phyloP scores from a whole-genome alignment of 2,329 filamentous ascomycete species.

The Colletotrichum kahawae region DNA sequence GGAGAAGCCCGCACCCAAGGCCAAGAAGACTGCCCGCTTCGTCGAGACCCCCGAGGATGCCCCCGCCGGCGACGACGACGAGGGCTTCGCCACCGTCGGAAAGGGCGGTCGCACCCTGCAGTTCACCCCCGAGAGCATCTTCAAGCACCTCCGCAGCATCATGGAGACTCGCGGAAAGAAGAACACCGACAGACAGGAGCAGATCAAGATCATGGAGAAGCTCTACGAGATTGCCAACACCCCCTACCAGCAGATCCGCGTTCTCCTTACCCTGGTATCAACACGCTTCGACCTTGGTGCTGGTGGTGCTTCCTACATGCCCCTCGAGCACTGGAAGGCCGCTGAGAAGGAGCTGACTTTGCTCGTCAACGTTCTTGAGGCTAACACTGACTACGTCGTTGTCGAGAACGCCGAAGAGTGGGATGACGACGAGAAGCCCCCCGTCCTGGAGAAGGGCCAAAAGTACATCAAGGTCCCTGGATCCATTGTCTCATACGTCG shows the following conservation, averaged over 20 bases:
- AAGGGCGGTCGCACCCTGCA: conserved; percentile 87
- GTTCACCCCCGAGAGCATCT: conserved; percentile 96
- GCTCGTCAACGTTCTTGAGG: conserved; percentile 80
- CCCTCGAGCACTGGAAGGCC: conserved; percentile 94
- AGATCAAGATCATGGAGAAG: conserved; percentile 98
- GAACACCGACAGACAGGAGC: conserved; percentile 94
- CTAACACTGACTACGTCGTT: conserved; percentile 81
- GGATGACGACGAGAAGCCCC: conserved; percentile 97
- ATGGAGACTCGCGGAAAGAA: conserved; percentile 97
- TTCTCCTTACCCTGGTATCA: conserved; percentile 89
- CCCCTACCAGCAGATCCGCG: conserved; percentile 92
- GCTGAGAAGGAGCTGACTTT: conserved; percentile 85
- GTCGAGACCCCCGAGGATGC: conserved; percentile 54
- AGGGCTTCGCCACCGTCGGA: conserved; percentile 88
- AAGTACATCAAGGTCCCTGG: conserved; percentile 90
- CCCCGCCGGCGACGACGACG: conserved; percentile 70
- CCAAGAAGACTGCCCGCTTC: conserved; percentile 54
- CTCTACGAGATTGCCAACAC: conserved; percentile 86
- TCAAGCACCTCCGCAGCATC: conserved; percentile 93
- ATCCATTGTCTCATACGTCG: conserved; percentile 91
- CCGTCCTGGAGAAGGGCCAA: conserved; percentile 73
- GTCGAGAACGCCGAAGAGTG: conserved; percentile 94
- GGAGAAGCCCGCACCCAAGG: conserved; percentile 57
- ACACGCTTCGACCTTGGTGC: conserved; percentile 93
- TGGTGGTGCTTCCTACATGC: conserved; percentile 81